Base-by-base conservation (phyloP, 805 yeast genomes). In the Scheffersomyces spartinae region DNA sequence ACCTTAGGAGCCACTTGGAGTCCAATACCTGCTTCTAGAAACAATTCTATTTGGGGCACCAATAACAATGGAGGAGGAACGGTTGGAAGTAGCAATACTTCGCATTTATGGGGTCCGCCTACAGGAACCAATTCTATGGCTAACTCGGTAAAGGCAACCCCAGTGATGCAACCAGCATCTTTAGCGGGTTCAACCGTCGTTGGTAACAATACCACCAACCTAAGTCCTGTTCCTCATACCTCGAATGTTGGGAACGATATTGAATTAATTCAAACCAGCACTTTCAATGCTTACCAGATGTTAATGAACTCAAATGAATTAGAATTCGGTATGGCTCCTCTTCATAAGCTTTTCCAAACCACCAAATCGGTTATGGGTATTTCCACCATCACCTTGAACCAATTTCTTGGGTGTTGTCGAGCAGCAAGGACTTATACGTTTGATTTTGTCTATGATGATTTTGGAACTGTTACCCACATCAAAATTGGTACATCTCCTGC, bases 381-480 rank as follows among this genome's bases (percentile, higher is more conserved):
- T 39, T 39, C 35, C 28, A 42, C 26, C 17, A 43, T 43, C 25
- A 46, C 43, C 31, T 54, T 39, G 34, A 60, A 46, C 31, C 58
- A 39, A 20, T 54, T 46, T 29, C 42, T 61, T 27, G 33, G 36
- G 10, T 39, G 38, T 6, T 45, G 50, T 17, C 40, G 40, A 7
- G 23, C 40, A 3, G 42, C 40, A 11, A 26, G 47, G 9, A 42
- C 45, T 4, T 44, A 50, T 28, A 44, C 46, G 13, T 68, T 66
- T 37, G 68, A 64, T 13, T 43, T 64, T 21, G 36, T 58, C 13
- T 60, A 57, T 36, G 71, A 67, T 33, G 67, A 64, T 28, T 43
- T 54, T 21, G 65, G 67, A 1, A 52, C 49, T n/a, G 64, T 66
- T 3, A 51, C 56, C 6, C 63, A 55, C 34, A 48, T 66, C 18